Percentiles rank a stretch among this genome's conserved stretches.
Evolutionary conservation across 2,329 filamentous ascomycete species (phyloP).

Genomic region (Fonsecaea pugnacius): DNA sequence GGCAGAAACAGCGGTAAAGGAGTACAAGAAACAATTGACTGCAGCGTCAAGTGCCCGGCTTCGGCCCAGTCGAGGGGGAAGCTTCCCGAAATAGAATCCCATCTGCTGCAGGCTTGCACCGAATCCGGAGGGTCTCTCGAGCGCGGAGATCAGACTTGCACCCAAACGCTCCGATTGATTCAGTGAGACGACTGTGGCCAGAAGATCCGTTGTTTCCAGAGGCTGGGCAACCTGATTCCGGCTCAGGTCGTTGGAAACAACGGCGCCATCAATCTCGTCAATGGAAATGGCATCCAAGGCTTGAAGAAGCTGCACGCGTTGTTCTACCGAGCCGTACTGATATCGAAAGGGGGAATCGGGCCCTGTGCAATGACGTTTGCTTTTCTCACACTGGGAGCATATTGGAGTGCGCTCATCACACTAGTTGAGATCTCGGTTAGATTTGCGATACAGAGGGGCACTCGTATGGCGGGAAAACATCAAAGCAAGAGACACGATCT

Average conservation of each 20-base stretch:
- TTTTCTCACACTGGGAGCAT: slow-evolving; percentile 20
- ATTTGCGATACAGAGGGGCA: slow-evolving; percentile 1
- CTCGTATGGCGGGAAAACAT: not conserved
- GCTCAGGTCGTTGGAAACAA: not conserved
- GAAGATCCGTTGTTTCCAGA: not conserved
- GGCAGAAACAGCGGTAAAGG: not conserved
- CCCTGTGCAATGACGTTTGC: slow-evolving; percentile 23
- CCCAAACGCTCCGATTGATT: slow-evolving; percentile 7
- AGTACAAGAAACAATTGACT: slow-evolving; percentile 16
- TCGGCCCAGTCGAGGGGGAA: slow-evolving; percentile 12
- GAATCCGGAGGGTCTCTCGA: slow-evolving; percentile 11
- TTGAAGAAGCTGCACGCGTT: slow-evolving; percentile 13
- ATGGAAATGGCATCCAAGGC: slow-evolving; percentile 11
- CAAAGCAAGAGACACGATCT: not conserved
- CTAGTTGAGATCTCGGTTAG: slow-evolving; percentile 16
- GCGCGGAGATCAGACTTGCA: not conserved
- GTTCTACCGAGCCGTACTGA: slow-evolving; percentile 16
- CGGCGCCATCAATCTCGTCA: not conserved
- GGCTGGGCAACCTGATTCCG: not conserved
- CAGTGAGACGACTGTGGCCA: slow-evolving; percentile 3
- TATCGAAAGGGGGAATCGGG: slow-evolving; percentile 20
- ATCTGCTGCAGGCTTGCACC: slow-evolving; percentile 16
- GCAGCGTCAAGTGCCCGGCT: slow-evolving; percentile 19
- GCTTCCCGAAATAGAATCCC: slow-evolving; percentile 5
- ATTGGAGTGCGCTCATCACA: slow-evolving; percentile 17